Base-by-base conservation (phyloP, 768 basidiomycete genomes). In the Nevesoporus exiguus region DNA sequence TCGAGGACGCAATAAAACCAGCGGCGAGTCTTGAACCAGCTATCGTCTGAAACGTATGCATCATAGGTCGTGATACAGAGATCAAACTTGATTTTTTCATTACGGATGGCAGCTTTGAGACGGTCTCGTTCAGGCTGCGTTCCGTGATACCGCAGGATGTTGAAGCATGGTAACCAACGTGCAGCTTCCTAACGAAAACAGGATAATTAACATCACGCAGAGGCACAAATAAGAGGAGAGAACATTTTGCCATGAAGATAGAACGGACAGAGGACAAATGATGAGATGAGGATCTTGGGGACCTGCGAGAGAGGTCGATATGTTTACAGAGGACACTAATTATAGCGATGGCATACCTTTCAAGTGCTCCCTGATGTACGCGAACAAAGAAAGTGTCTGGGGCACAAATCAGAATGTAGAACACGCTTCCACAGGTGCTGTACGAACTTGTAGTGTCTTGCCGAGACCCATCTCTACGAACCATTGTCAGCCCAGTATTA, bases 31-130 rank as follows among this genome's bases (percentile, higher is more conserved):
- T 82, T 89, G 74, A 85, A 79, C 83, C 83, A 85, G 8, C 56
- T 47, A 36, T 82, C 74, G 49, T 86, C 82, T 33, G 78, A 73
- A 51, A 77, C 78, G 55, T 81, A 88, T 1, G 73, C 61, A 27
- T 90, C 88, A 61, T 89, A 89, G 1, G 87, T 88, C 27, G 87
- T 85, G 52, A 89, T 64, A 58, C 84, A 74, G 49, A 90, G 75
- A 44, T 81, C 74, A 54, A 72, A 73, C 25, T 54, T 56, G 19
- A 62, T 65, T 34, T 72, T 60, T 5, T 70, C 67, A 6, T 71
- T 63, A 33, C 73, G 73, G 37, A 83, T 63, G 21, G 64, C 65
- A 9, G 66, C 64, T 61, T 80, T 85, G 46, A 85, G 66, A n/a
- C 83, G 79, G 5, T 73, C 69, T 43, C 87, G 82, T 56, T 84